Base-by-base conservation (phyloP, 805 yeast species). In the Torulaspora gathmanii region DNA sequence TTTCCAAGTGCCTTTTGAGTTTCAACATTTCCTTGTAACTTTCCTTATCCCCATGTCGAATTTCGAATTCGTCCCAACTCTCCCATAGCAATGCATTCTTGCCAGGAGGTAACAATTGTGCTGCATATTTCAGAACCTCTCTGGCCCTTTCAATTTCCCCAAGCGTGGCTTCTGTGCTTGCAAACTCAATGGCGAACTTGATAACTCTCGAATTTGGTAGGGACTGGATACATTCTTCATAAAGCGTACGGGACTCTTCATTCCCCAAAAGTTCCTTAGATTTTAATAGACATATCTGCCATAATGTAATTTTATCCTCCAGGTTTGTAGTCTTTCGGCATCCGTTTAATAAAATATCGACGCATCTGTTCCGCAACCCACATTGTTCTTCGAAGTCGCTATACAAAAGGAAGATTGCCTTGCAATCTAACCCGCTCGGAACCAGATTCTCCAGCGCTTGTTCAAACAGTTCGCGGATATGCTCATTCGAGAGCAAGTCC, bases 11-110 rank as follows among this genome's bases (percentile, higher is more conserved):
- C 50, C 87, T 71, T 58, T 80, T 83, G 49, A 70, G 68, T 37
- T 82, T 67, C 19, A 87, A 61, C 90, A 89, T 82, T 16, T 80
- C 83, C 54, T 84, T 87, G 61, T 77, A 88, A 0, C 84, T 77
- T 3, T 71, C 73, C 56, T 85, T 93, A 47, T 75, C 68, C 4
- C 98, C 98, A 60, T 77, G 53, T 11, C 75, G 70, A 27, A 85
- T 60, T 59, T 90, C 98, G 61, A 89, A 87, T 9, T 69, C 59
- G 43, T 81, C 81, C 95, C 95, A 90, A 23, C 64, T 62, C 1
- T 65, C 66, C 95, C 95, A 88, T 26, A 80, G 58, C 1, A 42
- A 47, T 46, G 25, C 16, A 25, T 68, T 63, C 12, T 58, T 57
- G 1, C 49, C 40, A 4, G 73, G 70, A 37, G 73, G 61, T 3